Evolutionary conservation across 192 early-diverging fungal genomes (phyloP).

Genomic region (Coemansia sp.): DNA sequence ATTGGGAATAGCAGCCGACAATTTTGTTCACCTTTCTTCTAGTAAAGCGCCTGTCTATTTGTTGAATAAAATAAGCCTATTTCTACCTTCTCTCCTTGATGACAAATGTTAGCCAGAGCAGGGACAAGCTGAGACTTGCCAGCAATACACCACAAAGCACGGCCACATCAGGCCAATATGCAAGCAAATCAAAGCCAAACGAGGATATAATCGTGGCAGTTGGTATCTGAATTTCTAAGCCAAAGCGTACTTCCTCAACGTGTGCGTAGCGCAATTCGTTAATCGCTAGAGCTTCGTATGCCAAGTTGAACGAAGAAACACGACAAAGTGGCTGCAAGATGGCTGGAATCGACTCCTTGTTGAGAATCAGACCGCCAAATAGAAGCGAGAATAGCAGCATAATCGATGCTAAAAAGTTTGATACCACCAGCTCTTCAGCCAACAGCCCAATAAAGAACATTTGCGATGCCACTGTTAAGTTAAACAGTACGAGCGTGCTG

Average conservation of each 20-base stretch:
- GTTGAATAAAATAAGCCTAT: neutral
- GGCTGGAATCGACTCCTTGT: constrained; percentile 79
- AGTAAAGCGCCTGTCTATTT: neutral
- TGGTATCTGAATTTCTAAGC: constrained; percentile 83
- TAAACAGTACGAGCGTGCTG: constrained; percentile 80
- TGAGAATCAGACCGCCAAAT: constrained; percentile 87
- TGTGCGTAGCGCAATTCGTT: constrained; percentile 86
- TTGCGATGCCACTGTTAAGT: constrained; percentile 71
- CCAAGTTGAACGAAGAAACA: constrained; percentile 85
- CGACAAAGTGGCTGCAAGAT: constrained; percentile 62
- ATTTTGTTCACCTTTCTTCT: no score
- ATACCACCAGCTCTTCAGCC: constrained; percentile 69
- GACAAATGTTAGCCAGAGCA: constrained; percentile 74
- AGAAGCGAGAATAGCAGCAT: constrained; percentile 88
- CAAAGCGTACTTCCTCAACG: constrained; percentile 77
- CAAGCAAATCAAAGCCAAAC: constrained; percentile 83
- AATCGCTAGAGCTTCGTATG: constrained; percentile 85
- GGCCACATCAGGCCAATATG: constrained; percentile 80
- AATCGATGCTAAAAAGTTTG: constrained; percentile 76
- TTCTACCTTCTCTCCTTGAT: constrained; percentile 80
- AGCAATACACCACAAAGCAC: constrained; percentile 62
- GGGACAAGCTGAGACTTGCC: constrained; percentile 67
- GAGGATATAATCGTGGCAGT: constrained; percentile 82
- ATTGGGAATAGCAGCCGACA: no score
- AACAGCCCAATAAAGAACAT: constrained; percentile 79